Percentiles rank a stretch among this genome's conserved stretches.
These are phyloP conservation scores for Centrapalus pauciflorus DNA, from an alignment of 129 eudicot genomes.

Conservation along the genomic window DNA sequence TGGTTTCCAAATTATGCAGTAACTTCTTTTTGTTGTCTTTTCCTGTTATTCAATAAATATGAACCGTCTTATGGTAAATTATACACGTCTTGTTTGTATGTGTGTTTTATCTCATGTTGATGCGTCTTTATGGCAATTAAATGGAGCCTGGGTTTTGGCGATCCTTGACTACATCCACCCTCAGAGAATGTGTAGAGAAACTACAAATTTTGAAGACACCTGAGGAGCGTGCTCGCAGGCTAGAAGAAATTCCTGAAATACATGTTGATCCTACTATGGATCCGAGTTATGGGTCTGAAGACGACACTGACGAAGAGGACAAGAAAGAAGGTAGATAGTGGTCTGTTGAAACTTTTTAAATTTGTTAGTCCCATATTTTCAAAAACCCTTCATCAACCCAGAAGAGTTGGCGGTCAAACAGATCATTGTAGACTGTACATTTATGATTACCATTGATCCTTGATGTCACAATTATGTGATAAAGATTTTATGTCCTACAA, in stretches of 20 bases:
- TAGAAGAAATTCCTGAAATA: slow-evolving; percentile 76
- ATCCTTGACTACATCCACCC: slow-evolving; percentile 72
- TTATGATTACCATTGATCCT: not conserved
- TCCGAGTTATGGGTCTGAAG: slow-evolving; percentile 76
- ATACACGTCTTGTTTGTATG: not conserved
- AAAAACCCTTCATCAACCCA: no score
- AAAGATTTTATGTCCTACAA: not conserved
- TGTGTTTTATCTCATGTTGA: not conserved
- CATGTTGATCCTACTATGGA: slow-evolving; percentile 96
- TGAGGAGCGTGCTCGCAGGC: slow-evolving; percentile 89
- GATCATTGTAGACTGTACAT: no score
- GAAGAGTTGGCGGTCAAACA: no score
- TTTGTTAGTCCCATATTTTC: not conserved
- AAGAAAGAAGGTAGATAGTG: slow-evolving; percentile 56
- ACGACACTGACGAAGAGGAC: slow-evolving; percentile 49
- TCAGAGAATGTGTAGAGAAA: slow-evolving; percentile 92
- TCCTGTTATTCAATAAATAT: not conserved
- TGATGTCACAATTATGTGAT: not conserved
- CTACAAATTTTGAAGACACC: slow-evolving; percentile 75
- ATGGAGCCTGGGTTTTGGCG: not conserved
- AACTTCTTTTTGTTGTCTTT: not conserved
- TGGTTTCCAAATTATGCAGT: not conserved
- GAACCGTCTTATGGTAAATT: not conserved
- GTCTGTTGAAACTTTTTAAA: not conserved
- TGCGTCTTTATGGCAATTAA: not conserved